phyloP scores from a whole-genome alignment of 345 rosid species.

The Schrenkiella parvula region DNA sequence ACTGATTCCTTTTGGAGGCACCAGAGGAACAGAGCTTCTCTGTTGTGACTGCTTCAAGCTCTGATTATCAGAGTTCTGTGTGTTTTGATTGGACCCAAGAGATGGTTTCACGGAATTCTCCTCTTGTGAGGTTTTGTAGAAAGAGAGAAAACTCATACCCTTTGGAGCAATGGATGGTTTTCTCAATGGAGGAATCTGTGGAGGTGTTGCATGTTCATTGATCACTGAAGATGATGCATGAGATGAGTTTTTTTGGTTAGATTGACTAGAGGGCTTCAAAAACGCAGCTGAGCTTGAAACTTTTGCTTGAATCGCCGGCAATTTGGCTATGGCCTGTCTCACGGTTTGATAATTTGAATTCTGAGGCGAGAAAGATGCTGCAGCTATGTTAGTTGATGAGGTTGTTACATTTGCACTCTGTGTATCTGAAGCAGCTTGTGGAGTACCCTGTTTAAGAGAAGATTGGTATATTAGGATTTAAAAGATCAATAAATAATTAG shows the following conservation, averaged over 20 bases:
- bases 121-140: conserved; percentile 40
- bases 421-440: conserved; percentile 20
- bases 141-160: conserved; percentile 50
- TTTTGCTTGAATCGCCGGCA: conserved; percentile 25
- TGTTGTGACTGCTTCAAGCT: conserved; percentile 22
- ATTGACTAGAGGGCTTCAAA: conserved; percentile 15
- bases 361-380: conserved; percentile 11
- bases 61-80: background rate
- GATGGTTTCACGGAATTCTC: conserved; percentile 14
- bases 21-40: conserved; percentile 4
- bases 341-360: conserved; percentile 22
- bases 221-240: conserved; percentile 27
- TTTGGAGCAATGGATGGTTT: conserved; percentile 29
- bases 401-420: conserved; percentile 8
- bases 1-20: conserved; percentile 16
- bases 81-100: conserved; percentile 13
- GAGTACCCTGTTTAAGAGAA: conserved; percentile 23
- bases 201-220: conserved; percentile 18
- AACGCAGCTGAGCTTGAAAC: conserved; percentile 19
- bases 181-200: conserved; percentile 18
- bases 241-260: conserved; percentile 10
- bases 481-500: background rate
- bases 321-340: conserved; percentile 27
- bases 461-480: background rate
- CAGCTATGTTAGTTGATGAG: conserved; percentile 17